Conservation (phyloP, 305 asterid species). For the Striga hermonthica region DNA sequence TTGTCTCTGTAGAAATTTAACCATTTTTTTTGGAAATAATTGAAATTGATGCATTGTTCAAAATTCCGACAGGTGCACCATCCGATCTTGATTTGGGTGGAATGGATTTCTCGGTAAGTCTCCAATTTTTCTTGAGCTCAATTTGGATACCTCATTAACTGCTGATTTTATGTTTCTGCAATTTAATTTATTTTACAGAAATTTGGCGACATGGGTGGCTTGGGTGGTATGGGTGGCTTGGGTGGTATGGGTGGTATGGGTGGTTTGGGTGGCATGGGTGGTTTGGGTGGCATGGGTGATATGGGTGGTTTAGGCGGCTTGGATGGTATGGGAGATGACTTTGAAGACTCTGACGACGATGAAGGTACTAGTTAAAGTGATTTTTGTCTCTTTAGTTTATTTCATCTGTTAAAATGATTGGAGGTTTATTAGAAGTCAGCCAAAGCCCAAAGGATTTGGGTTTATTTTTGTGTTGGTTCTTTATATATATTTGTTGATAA, state of each 20-base stretch:
- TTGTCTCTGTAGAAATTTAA: background rate
- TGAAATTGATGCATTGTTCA: conserved; percentile 11
- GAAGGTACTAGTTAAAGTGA: conserved; percentile 51
- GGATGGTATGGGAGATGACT: conserved; percentile 47
- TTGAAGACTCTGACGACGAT: conserved; percentile 80
- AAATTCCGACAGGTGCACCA: conserved; percentile 51
- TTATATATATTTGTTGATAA: too few species aligned
- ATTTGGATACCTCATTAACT: background rate
- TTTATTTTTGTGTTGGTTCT: background rate
- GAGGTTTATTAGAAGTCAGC: background rate
- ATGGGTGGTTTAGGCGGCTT: conserved; percentile 36
- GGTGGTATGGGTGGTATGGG: conserved; percentile 52
- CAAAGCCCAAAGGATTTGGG: background rate
- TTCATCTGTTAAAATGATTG: background rate
- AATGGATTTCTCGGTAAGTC: conserved; percentile 84
- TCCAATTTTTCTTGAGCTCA: background rate
- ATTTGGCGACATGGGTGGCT: conserved; percentile 65
- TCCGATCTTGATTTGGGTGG: conserved; percentile 69
- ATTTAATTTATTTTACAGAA: conserved; percentile 39
- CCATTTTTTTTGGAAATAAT: background rate
- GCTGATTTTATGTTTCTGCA: conserved; percentile 23
- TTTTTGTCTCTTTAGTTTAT: background rate
- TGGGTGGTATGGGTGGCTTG: conserved; percentile 40
- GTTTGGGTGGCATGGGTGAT: conserved; percentile 37
- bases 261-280: conserved; percentile 49